Percentiles rank a stretch among this genome's conserved stretches.
These are phyloP conservation scores for Epicoccum sorghinum DNA, from an alignment of 2,329 filamentous ascomycete genomes.

Conservation along the genomic window DNA sequence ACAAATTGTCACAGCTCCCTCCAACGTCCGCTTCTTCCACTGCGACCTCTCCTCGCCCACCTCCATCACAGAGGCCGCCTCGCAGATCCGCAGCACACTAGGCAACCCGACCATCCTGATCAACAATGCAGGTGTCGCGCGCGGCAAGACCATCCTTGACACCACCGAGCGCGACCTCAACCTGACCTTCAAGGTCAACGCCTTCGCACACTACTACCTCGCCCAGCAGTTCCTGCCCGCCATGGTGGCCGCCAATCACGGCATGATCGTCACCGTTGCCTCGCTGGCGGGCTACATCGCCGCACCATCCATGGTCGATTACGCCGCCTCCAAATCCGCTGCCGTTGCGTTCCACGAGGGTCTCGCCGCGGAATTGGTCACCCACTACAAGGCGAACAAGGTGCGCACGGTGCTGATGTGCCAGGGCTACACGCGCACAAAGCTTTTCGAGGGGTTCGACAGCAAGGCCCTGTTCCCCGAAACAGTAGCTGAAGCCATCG, in stretches of 20 bases:
- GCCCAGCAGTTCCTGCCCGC: constrained; percentile 69
- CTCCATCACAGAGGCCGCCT: constrained; percentile 59
- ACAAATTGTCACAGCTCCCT: constrained; percentile 44
- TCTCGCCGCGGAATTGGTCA: constrained; percentile 48
- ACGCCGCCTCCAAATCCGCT: constrained; percentile 69
- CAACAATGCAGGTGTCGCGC: constrained; percentile 72
- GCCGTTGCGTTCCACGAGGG: constrained; percentile 72
- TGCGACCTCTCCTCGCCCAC: constrained; percentile 70
- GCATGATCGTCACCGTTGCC: constrained; percentile 74
- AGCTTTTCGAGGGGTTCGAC: constrained; percentile 64
- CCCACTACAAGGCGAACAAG: constrained; percentile 65
- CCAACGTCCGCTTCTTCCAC: constrained; percentile 69
- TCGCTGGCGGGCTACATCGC: constrained; percentile 67
- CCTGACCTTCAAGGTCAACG: constrained; percentile 74
- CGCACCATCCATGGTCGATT: constrained; percentile 70
- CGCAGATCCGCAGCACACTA: constrained; percentile 60
- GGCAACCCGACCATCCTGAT: constrained; percentile 73
- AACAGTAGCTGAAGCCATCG: constrained; percentile 68
- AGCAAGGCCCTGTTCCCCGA: constrained; percentile 63
- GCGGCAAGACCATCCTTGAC: constrained; percentile 66
- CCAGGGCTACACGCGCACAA: constrained; percentile 66
- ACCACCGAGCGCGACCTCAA: constrained; percentile 64
- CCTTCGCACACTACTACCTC: constrained; percentile 71
- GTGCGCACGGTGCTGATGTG: constrained; percentile 71
- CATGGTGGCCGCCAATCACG: constrained; percentile 69